These are phyloP conservation scores for Globisporangium takayamanum DNA, from an alignment of 352 stramenopile species.

Conservation along the genomic window DNA sequence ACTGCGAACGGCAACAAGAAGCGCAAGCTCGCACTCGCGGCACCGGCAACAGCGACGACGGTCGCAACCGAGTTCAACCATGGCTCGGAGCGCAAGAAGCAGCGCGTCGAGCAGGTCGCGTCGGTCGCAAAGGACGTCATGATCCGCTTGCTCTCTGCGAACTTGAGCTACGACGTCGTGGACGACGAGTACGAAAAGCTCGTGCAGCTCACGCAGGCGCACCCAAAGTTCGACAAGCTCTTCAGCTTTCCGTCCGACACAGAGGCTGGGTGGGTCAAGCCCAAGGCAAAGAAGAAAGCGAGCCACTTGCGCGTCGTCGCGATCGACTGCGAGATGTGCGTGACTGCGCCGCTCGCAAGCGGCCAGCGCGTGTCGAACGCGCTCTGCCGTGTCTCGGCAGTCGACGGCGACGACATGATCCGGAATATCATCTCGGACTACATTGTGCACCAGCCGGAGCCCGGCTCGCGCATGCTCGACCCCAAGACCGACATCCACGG, in stretches of 20 bases:
- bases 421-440: constrained; percentile 66
- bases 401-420: constrained; percentile 76
- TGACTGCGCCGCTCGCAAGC: constrained; percentile 30
- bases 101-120: constrained; percentile 53
- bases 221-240: constrained; percentile 47
- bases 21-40: constrained; percentile 5
- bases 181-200: constrained; percentile 65
- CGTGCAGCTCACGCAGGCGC: constrained; percentile 54
- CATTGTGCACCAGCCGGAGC: constrained; percentile 76
- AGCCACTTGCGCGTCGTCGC: constrained; percentile 64
- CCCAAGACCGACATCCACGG: constrained; percentile 85
- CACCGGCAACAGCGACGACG: not conserved
- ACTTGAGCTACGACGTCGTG: constrained; percentile 47
- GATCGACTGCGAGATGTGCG: constrained; percentile 86
- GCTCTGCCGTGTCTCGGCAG: constrained; percentile 72
- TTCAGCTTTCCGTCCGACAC: constrained; percentile 45
- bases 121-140: constrained; percentile 68
- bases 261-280: constrained; percentile 44
- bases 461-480: constrained; percentile 50
- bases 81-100: constrained; percentile 39
- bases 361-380: constrained; percentile 40
- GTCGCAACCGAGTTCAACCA: not conserved
- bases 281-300: constrained; percentile 54
- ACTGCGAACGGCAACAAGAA: not conserved
- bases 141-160: constrained; percentile 44